Base-by-base conservation (phyloP, 208 protist genomes). In the Acanthamoeba lenticulata region DNA sequence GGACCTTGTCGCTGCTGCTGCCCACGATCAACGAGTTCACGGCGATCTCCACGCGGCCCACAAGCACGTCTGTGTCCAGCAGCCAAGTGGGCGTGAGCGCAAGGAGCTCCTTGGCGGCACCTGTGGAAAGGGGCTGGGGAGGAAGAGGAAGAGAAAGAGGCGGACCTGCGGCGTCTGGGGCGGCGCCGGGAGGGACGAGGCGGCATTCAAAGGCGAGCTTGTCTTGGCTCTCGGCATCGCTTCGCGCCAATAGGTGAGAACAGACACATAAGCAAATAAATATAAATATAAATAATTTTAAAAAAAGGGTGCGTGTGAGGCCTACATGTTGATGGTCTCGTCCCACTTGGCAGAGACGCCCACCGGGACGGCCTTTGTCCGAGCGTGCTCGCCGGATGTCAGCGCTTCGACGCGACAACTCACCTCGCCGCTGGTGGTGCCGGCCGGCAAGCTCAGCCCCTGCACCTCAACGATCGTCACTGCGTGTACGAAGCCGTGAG, bases 201-300 rank as follows among this genome's bases (percentile, higher is more conserved):
- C 69, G 36, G 24, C 69, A 81, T n/a, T 81, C 69, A 32, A 81
- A 81, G 69, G 40, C 40, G 69, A 81, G 38, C 40, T 81, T 81
- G 38, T 81, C 38, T n/a, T 40, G 34, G n/a, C 21, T n/a, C 40
- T 81, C 40, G 0, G 69, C 69, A 15, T 81, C 69, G 2, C 69
- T 81, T 21, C 24, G 15, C 24, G 17, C 11, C 38, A 81, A 81
- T 27, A 24, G 21, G 21, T 62, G 9, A 62, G 21, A 9, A 62
- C 21, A 62, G 21, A 62, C 55, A 27, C 55, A 32, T 6, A 27
- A 27, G 15, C 7, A 62, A 27, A 27, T 1, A 27, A 21, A 57
- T 6, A 62, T 17, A 1, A 21, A 81, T 9, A 21, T 2, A 2
- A 34, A 24, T 13, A 79, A 38, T 13, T n/a, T 65, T 24, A 65